phyloP scores from a whole-genome alignment of 805 yeast genomes.

The Debaryomyces hansenii region DNA sequence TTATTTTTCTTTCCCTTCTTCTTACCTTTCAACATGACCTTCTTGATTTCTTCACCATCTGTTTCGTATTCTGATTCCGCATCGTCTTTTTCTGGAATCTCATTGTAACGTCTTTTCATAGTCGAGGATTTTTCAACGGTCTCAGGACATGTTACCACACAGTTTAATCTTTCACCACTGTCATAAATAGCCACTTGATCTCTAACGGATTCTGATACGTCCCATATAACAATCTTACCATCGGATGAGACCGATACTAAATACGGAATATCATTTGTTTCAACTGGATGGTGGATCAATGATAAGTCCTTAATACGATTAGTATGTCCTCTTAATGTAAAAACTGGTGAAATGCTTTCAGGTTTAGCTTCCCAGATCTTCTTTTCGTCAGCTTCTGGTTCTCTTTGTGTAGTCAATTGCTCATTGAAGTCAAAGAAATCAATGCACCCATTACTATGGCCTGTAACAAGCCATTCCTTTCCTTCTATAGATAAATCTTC shows the following conservation, averaged over 20 bases:
- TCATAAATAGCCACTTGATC: slow-evolving; percentile 91
- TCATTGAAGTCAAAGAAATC: slow-evolving; percentile 50
- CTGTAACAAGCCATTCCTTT: slow-evolving; percentile 60
- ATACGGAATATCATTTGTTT: slow-evolving; percentile 39
- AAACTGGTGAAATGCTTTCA: slow-evolving; percentile 44
- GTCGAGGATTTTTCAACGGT: slow-evolving; percentile 69
- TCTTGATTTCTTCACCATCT: slow-evolving; percentile 66
- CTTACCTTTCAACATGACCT: slow-evolving; percentile 52
- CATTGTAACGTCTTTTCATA: slow-evolving; percentile 58
- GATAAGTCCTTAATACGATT: slow-evolving; percentile 80
- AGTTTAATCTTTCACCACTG: slow-evolving; percentile 87
- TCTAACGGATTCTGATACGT: slow-evolving; percentile 46
- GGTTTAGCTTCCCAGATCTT: slow-evolving; percentile 23
- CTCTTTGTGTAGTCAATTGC: slow-evolving; percentile 16
- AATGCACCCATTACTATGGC: slow-evolving; percentile 72
- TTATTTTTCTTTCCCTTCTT: slow-evolving; percentile 40
- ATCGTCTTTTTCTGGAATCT: slow-evolving; percentile 23
- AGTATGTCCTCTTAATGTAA: slow-evolving; percentile 75
- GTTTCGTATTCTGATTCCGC: slow-evolving; percentile 73
- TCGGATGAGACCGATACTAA: slow-evolving; percentile 87
- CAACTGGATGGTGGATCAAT: slow-evolving; percentile 41
- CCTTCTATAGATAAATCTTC: slow-evolving; percentile 49
- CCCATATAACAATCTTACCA: slow-evolving; percentile 92
- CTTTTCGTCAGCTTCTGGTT: slow-evolving; percentile 22
- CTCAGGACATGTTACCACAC: slow-evolving; percentile 77